Evolutionary conservation across 2,329 filamentous ascomycete genomes (phyloP).

Genomic region (Exophiala xenobiotica): DNA sequence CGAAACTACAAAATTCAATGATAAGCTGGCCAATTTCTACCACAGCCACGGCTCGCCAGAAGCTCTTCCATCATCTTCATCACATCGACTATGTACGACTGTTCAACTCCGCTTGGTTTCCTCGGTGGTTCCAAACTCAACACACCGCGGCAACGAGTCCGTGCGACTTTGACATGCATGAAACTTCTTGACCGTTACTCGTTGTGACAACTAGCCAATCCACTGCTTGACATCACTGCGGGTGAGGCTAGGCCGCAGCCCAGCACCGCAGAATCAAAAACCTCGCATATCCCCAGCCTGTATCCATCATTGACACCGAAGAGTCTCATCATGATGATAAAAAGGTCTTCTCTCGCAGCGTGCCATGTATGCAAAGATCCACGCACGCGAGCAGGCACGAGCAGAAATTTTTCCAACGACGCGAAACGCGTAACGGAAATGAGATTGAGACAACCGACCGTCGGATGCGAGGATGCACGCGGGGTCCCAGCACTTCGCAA

Average conservation of each 20-base stretch:
- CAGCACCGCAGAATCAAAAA: neutral
- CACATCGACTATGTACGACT: neutral
- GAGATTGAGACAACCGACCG: constrained; percentile 22
- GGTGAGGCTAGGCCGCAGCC: constrained; percentile 8
- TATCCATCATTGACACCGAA: neutral
- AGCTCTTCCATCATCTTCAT: neutral
- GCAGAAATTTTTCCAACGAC: neutral
- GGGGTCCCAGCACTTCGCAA: neutral
- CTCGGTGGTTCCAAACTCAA: neutral
- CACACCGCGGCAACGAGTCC: constrained; percentile 2
- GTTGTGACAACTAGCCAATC: constrained; percentile 10
- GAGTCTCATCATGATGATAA: neutral
- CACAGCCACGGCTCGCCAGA: neutral
- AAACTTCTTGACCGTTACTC: constrained; percentile 13
- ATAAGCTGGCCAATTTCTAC: too few relatives aligned
- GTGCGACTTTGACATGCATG: constrained; percentile 13
- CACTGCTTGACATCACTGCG: constrained; percentile 15
- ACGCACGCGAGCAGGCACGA: constrained; percentile 8
- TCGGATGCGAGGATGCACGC: neutral
- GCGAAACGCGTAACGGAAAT: constrained; percentile 20
- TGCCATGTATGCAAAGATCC: constrained; percentile 9
- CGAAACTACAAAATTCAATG: too few relatives aligned
- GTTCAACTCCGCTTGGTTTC: neutral
- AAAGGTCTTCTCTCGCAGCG: neutral
- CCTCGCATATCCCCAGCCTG: neutral